Evolutionary conservation across 164 flowering plant species (phyloP).

Genomic region (Platanus orientalis): DNA sequence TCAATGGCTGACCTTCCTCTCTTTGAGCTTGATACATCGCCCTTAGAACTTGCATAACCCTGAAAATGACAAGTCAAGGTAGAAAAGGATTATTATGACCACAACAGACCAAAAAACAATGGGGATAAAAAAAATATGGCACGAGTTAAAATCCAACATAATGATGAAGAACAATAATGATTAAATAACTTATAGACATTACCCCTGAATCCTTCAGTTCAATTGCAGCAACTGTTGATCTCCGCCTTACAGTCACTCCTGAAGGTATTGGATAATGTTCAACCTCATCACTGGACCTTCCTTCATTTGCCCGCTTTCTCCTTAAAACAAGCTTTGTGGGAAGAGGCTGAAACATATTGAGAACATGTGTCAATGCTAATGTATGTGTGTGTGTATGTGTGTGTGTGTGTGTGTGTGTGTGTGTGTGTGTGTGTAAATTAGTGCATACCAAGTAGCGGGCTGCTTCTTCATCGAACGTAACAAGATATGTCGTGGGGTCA

Average conservation of each 20-base stretch:
- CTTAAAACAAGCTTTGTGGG: slow-evolving; percentile 75
- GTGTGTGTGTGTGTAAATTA: too few relatives aligned
- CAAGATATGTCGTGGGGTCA: slow-evolving; percentile 77
- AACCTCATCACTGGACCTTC: slow-evolving; percentile 63
- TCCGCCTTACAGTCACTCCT: slow-evolving; percentile 63
- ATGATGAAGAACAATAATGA: slow-evolving; percentile 3
- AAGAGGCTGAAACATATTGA: slow-evolving; percentile 68
- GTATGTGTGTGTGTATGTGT: too few relatives aligned
- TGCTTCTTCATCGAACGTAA: slow-evolving; percentile 64
- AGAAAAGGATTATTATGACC: background rate
- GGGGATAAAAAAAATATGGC: too few relatives aligned
- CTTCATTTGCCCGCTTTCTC: slow-evolving; percentile 85
- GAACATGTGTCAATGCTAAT: slow-evolving; percentile 8
- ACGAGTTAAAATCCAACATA: background rate
- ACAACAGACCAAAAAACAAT: too few relatives aligned
- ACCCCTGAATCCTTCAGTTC: slow-evolving; percentile 61
- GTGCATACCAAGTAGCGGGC: slow-evolving; percentile 78
- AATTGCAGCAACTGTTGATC: slow-evolving; percentile 43
- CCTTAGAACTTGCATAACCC: slow-evolving; percentile 47
- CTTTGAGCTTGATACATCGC: slow-evolving; percentile 26
- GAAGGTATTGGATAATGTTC: slow-evolving; percentile 87
- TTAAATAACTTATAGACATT: slow-evolving; percentile 9
- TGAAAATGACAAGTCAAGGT: slow-evolving; percentile 18
- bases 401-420: too few relatives aligned
- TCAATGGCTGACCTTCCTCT: slow-evolving; percentile 39